Evolutionary conservation across 352 stramenopile species (phyloP), one percentile per base, ranked within the genome.

Genomic region (Globisporangium yorkense): DNA sequence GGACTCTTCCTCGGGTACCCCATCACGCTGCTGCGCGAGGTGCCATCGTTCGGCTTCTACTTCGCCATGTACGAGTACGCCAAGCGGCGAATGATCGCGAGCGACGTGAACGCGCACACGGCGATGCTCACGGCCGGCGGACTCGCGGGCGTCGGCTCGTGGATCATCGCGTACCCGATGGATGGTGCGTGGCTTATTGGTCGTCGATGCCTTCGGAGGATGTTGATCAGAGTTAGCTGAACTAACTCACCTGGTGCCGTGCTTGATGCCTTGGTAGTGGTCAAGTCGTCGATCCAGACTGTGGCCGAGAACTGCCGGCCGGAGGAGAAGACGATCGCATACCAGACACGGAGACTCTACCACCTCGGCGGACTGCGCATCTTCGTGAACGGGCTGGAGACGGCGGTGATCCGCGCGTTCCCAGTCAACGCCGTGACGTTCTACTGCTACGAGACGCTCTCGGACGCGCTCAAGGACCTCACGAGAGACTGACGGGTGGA

Each of bases 281-380:
- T 95, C 63, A 95, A 95, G 60, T 92, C 83, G 48, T 85, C 77
- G 24, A 92, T 95, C 40, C 86, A 95, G 67, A 92, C 80, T 39
- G 60, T 90, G 3, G 67, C 85, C 6, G 75, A 89, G 29, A 59
- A 78, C 33, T 72, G 84, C 20, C 66, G 68, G 7, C 59, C 68
- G 0, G 62, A 77, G 8, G 86, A 93, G 53, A 71, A 78, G 61
- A 89, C 74, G 51, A 92, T 92, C 13, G 67, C 70, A 43, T 90
- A 87, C 55, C 86, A 95, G 59, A 66, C 71, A 43, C 62, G 77
- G 45, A 72, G 74, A 57, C 71, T 95, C 15, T 91, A 89, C 65
- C 64, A 62, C 1, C 67, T 85, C 45, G 80, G 83, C 27, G 86
- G 86, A 6, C 75, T 68, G 63, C 67, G 68, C 29, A 83, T 92